phyloP scores from a whole-genome alignment of 2,329 filamentous ascomycete species.

The Blumeria hordei region DNA sequence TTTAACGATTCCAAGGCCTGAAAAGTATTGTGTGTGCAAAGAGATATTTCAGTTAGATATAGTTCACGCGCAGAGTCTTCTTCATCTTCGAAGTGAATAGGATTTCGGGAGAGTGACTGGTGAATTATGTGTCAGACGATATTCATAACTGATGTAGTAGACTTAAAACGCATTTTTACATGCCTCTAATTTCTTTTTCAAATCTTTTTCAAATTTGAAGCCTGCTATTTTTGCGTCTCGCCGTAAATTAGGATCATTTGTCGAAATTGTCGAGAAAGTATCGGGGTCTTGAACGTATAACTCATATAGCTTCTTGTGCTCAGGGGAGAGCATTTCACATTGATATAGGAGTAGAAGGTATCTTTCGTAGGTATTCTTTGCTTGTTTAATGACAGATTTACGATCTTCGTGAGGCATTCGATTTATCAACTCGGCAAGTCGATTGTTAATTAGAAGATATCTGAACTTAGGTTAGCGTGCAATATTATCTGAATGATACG shows the following conservation, averaged over 20 bases:
- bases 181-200: slow-evolving; percentile 63
- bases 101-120: slow-evolving; percentile 33
- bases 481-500: not conserved
- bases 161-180: slow-evolving; percentile 13
- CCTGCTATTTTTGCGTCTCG: slow-evolving; percentile 68
- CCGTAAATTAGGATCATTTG: slow-evolving; percentile 37
- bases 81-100: slow-evolving; percentile 41
- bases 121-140: not conserved
- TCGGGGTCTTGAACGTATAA: slow-evolving; percentile 46
- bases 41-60: slow-evolving; percentile 49
- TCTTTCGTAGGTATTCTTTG: slow-evolving; percentile 48
- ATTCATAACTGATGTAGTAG: not conserved
- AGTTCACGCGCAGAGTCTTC: slow-evolving; percentile 65
- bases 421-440: slow-evolving; percentile 57
- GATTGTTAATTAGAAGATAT: slow-evolving; percentile 54
- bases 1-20: slow-evolving; percentile 70
- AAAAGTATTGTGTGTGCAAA: slow-evolving; percentile 58
- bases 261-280: slow-evolving; percentile 48
- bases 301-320: slow-evolving; percentile 46
- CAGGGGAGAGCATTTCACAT: slow-evolving; percentile 45
- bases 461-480: slow-evolving; percentile 17
- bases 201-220: slow-evolving; percentile 63
- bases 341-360: slow-evolving; percentile 56
- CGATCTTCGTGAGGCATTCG: slow-evolving; percentile 39
- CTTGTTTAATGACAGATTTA: slow-evolving; percentile 32